phyloP scores from a whole-genome alignment of 2,329 filamentous ascomycete genomes.

The Arthrobotrys pseudoclavata region DNA sequence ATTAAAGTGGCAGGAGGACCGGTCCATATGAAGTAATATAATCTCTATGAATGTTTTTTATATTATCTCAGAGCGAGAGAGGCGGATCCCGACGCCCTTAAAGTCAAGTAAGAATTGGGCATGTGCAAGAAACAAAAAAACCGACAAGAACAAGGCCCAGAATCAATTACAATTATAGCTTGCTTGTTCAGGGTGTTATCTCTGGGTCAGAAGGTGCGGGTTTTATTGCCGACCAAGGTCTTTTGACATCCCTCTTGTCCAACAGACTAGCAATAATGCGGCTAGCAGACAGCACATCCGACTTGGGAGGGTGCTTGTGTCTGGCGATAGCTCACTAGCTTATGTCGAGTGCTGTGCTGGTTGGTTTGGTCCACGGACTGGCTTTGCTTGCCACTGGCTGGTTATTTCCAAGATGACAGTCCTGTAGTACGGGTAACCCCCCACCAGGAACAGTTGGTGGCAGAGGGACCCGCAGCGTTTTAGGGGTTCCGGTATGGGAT shows the following conservation, averaged over 20 bases:
- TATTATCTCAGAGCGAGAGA: slow-evolving; percentile 37
- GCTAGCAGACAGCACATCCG: slow-evolving; percentile 56
- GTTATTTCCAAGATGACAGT: background rate
- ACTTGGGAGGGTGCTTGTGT: slow-evolving; percentile 50
- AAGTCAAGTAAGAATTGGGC: slow-evolving; percentile 29
- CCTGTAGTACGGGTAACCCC: slow-evolving; percentile 18
- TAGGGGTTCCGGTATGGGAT: slow-evolving; percentile 35
- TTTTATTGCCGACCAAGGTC: slow-evolving; percentile 28
- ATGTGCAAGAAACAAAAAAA: slow-evolving; percentile 39
- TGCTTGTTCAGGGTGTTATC: slow-evolving; percentile 48
- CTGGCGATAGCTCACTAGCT: slow-evolving; percentile 36
- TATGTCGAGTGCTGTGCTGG: background rate
- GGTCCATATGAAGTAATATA: slow-evolving; percentile 45
- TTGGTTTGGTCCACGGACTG: background rate
- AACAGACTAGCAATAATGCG: slow-evolving; percentile 24
- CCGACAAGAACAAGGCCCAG: slow-evolving; percentile 11
- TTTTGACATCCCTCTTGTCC: slow-evolving; percentile 22
- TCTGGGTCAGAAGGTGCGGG: slow-evolving; percentile 54
- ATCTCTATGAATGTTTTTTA: slow-evolving; percentile 16
- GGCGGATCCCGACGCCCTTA: slow-evolving; percentile 54
- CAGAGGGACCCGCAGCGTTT: slow-evolving; percentile 34
- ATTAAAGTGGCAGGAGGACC: slow-evolving; percentile 33
- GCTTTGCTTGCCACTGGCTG: slow-evolving; percentile 27
- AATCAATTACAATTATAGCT: slow-evolving; percentile 33
- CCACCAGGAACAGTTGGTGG: slow-evolving; percentile 29